Conservation (phyloP, 2,329 filamentous ascomycete species). For the Diaporthe citri region DNA sequence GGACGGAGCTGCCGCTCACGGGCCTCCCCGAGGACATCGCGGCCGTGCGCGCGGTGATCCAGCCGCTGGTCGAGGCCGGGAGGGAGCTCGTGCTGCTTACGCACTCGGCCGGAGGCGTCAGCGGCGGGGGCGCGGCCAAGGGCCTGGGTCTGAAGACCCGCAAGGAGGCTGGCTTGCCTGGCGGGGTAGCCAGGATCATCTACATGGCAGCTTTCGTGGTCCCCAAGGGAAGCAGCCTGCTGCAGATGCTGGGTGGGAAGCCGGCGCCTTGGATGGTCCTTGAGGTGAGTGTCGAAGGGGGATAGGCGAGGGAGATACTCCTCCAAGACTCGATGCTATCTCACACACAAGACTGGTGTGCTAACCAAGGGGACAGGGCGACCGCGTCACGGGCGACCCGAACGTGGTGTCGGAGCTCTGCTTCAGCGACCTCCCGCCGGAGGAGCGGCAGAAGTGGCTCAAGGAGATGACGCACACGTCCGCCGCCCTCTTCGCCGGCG, state of each 20-base stretch:
- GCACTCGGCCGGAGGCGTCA: conserved; percentile 59
- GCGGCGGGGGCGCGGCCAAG: conserved; percentile 53
- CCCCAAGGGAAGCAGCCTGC: conserved; percentile 42
- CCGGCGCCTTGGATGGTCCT: conserved; percentile 40
- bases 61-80: conserved; percentile 48
- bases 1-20: conserved; percentile 25
- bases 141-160: conserved; percentile 52
- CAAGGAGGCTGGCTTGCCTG: conserved; percentile 47
- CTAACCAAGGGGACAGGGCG: conserved; percentile 31
- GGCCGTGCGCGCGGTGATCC: conserved; percentile 22
- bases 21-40: conserved; percentile 34
- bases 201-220: conserved; percentile 53
- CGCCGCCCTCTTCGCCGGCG: conserved; percentile 35
- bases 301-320: not conserved
- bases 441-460: conserved; percentile 35
- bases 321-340: not conserved
- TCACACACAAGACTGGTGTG: not conserved
- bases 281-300: conserved; percentile 25
- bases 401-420: conserved; percentile 34
- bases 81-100: conserved; percentile 57
- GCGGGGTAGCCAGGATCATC: conserved; percentile 54
- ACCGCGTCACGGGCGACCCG: conserved; percentile 36
- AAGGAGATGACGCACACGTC: conserved; percentile 40
- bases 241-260: conserved; percentile 39
- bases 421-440: conserved; percentile 36